Evolutionary conservation across 768 basidiomycete genomes (phyloP), one percentile per base, ranked within the genome.

Genomic region (Gymnopilus dilepis): DNA sequence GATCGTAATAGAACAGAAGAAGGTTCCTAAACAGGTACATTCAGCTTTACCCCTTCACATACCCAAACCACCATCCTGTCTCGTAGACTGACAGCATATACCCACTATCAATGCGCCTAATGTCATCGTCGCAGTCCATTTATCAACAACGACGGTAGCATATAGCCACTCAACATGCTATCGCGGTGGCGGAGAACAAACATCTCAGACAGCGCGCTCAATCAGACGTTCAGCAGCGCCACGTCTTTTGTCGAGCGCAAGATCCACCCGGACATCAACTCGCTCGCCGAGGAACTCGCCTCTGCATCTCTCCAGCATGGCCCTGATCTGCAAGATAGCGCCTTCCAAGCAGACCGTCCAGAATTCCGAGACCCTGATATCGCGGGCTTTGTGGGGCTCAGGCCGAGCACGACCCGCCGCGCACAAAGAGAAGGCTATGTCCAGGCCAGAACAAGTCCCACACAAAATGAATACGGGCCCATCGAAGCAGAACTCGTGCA

Each of bases 231-330:
- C 34, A 40, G 22, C 38, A 15, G 22, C 22, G n/a, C 24, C 24
- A n/a, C 58, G 11, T 45, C 45, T 21, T 54, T 59, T 42, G 51
- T 73, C 12, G 66, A 72, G 33, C 73, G 70, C 28, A 78, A 72
- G 65, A 80, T 81, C 40, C 79, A 78, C 51, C 75, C 78, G 52
- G 69, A 81, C 58, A 67, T 79, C 26, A 71, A 76, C 59, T 70
- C 72, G 31, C 65, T 77, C 22, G 61, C 72, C 38, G 67, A 73
- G n/a, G 67, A 72, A 31, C 40, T 55, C 1, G 51, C 51, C 37
- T 56, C 47, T 50, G n/a, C 65, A n/a, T 33, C 65, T 26, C 43
- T 41, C 34, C 59, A 15, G 6, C 63, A 43, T 33, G 48, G 28
- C 26, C 48, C 34, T 41, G 41, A 37, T 45, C 17, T 31, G 21